phyloP scores from a whole-genome alignment of 225 moss, liverwort and hornwort genomes.

The Antitrichia curtipendula region DNA sequence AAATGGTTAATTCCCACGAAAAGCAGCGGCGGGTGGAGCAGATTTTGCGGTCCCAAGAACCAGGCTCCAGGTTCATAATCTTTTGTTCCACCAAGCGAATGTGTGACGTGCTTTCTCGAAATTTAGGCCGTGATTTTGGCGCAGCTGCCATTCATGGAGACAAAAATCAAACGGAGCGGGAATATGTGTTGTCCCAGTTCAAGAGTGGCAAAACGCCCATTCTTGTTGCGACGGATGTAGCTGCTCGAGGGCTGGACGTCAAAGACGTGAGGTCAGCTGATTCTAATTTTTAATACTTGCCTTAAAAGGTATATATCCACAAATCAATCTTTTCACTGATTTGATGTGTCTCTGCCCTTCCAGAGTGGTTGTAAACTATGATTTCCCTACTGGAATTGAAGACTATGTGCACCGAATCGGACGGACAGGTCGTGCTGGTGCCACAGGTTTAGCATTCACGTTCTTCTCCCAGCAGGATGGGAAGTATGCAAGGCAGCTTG shows the following conservation, averaged over 20 bases:
- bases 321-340: neutral
- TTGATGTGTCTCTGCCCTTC: neutral
- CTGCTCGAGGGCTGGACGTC: constrained; percentile 83
- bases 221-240: constrained; percentile 87
- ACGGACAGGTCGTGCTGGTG: constrained; percentile 88
- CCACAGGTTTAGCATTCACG: constrained; percentile 72
- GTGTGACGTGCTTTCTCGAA: constrained; percentile 82
- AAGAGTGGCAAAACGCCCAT: constrained; percentile 63
- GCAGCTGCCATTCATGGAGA: constrained; percentile 93
- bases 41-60: constrained; percentile 72
- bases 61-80: constrained; percentile 72
- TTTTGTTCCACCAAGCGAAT: constrained; percentile 93
- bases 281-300: neutral
- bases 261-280: constrained; percentile 73
- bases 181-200: constrained; percentile 65
- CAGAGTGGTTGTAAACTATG: constrained; percentile 90
- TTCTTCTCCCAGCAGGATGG: constrained; percentile 91
- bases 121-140: constrained; percentile 64
- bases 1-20: constrained; percentile 58
- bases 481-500: constrained; percentile 65
- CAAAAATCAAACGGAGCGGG: constrained; percentile 82
- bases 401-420: constrained; percentile 93
- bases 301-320: neutral
- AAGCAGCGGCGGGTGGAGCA: constrained; percentile 79
- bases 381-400: constrained; percentile 87